Evolutionary conservation across 768 basidiomycete genomes (phyloP), one percentile per base, ranked within the genome.

Genomic region (Termitomyces sp.): DNA sequence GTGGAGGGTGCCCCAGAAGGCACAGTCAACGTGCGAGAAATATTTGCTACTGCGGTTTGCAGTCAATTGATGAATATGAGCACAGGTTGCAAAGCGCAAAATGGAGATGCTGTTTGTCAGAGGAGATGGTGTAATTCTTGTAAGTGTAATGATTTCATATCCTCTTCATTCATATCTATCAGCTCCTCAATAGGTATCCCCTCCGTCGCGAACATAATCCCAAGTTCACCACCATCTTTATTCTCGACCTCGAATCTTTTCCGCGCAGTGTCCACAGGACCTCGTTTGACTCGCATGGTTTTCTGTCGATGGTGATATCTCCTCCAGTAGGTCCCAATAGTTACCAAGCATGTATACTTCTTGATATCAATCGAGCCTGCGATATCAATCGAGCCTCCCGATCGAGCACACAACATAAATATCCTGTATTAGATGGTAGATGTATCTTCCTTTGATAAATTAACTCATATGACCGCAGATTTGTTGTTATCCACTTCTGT

Each of bases 71-170:
- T 52, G 41, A 56, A 28, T 37, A 35, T 34, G 22, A 40, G 17
- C 28, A 12, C 65, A 96, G 94, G 83, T 93, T 21, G 92, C 90
- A 55, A 94, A 93, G 72, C 79, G 96, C 64, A 93, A 91, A 70
- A 85, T 95, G 80, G 93, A 96, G 50, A 98, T 99, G 96, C 77
- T 99, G 41, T 99, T 98, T 65, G 95, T 99, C 1, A 78, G 97
- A 69, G 96, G 96, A 49, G 96, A 98, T 68, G 93, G 96, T 53
- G 96, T 98, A 19, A 98, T 98, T 60, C 74, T 98, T 68, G 96
- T 97, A 59, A 58, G 85, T 76, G 24, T 44, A 70, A 26, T 45
- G 6, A 17, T 43, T 17, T 26, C 48, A 57, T 21, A 24, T 41
- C 21, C 43, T 49, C 41, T 12, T 19, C 35, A 21, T 42, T 53